These are phyloP conservation scores for Termitomyces sp. DNA, from an alignment of 768 basidiomycete species.

Conservation along the genomic window DNA sequence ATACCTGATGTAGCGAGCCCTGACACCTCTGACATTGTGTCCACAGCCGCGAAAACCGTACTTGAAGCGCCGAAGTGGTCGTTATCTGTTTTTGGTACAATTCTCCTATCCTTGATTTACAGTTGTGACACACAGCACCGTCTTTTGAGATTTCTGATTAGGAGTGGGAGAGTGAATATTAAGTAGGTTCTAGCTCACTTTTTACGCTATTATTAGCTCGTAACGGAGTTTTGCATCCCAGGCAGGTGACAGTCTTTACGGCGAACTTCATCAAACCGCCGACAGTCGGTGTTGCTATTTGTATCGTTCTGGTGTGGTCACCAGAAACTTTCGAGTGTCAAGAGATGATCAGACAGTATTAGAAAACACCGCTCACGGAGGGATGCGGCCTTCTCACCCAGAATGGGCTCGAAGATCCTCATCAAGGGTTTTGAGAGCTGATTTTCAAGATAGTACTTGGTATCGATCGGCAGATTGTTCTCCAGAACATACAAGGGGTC, in stretches of 20 bases:
- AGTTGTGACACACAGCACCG: conserved; percentile 94
- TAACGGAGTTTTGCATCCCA: conserved; percentile 92
- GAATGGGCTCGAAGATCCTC: conserved; percentile 96
- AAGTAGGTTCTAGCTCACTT: conserved; percentile 36
- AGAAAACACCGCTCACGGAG: conserved; percentile 53
- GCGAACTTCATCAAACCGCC: conserved; percentile 99
- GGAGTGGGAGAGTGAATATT: background rate
- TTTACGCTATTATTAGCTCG: conserved; percentile 69
- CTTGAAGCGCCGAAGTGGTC: conserved; percentile 73
- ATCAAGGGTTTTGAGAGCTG: conserved; percentile 95
- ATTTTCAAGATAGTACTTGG: conserved; percentile 96
- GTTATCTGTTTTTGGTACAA: conserved; percentile 88
- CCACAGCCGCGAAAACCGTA: conserved; percentile 93
- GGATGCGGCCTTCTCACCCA: conserved; percentile 86
- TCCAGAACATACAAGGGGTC: conserved; percentile 97
- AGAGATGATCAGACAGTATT: background rate
- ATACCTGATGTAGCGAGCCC: conserved; percentile 91
- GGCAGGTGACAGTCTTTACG: conserved; percentile 90
- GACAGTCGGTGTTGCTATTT: conserved; percentile 93
- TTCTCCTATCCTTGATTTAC: conserved; percentile 78
- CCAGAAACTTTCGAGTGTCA: conserved; percentile 66
- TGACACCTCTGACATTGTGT: conserved; percentile 99
- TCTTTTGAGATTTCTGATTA: conserved; percentile 37
- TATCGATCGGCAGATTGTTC: conserved; percentile 97
- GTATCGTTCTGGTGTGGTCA: conserved; percentile 92